phyloP scores from a whole-genome alignment of 1,139 yeast genomes.

The Nakaseomyces uthaithaninus region DNA sequence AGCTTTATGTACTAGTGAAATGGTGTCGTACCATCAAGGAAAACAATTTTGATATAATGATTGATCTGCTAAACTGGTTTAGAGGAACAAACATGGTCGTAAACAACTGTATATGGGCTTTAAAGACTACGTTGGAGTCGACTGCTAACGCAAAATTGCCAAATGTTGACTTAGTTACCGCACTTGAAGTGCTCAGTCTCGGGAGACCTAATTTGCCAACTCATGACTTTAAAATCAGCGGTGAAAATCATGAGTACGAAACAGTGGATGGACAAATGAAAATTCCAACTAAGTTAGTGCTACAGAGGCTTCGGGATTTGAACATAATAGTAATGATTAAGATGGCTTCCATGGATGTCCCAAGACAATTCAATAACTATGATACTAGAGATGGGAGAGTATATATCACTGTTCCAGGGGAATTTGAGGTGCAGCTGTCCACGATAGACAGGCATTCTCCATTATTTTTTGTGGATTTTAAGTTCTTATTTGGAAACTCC shows the following conservation, averaged over 20 bases:
- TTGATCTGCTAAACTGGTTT: slow-evolving; percentile 82
- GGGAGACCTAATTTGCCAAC: slow-evolving; percentile 75
- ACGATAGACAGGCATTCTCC: slow-evolving; percentile 66
- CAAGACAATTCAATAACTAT: slow-evolving; percentile 54
- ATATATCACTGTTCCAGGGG: slow-evolving; percentile 53
- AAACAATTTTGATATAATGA: slow-evolving; percentile 60
- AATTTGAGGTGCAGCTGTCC: slow-evolving; percentile 64
- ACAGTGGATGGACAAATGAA: slow-evolving; percentile 36
- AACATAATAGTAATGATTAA: slow-evolving; percentile 69
- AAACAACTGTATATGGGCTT: slow-evolving; percentile 54
- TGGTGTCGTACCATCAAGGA: slow-evolving; percentile 65
- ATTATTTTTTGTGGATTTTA: slow-evolving; percentile 69
- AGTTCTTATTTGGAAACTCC: slow-evolving; percentile 40
- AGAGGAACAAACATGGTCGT: slow-evolving; percentile 70
- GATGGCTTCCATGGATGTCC: slow-evolving; percentile 62
- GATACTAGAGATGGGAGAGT: slow-evolving; percentile 69
- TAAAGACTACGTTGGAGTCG: slow-evolving; percentile 52
- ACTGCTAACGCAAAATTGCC: slow-evolving; percentile 81
- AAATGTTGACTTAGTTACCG: slow-evolving; percentile 79
- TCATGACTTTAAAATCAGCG: slow-evolving; percentile 40
- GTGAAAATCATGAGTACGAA: slow-evolving; percentile 17
- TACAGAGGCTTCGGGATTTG: slow-evolving; percentile 58
- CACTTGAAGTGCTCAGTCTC: slow-evolving; percentile 70
- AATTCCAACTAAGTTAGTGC: slow-evolving; percentile 50
- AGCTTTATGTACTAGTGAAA: slow-evolving; percentile 74